A percentile compares a stretch with the other conserved stretches of the same genome.
phyloP scores from a whole-genome alignment of 208 protist species.

The Sergeia podlipaevii region DNA sequence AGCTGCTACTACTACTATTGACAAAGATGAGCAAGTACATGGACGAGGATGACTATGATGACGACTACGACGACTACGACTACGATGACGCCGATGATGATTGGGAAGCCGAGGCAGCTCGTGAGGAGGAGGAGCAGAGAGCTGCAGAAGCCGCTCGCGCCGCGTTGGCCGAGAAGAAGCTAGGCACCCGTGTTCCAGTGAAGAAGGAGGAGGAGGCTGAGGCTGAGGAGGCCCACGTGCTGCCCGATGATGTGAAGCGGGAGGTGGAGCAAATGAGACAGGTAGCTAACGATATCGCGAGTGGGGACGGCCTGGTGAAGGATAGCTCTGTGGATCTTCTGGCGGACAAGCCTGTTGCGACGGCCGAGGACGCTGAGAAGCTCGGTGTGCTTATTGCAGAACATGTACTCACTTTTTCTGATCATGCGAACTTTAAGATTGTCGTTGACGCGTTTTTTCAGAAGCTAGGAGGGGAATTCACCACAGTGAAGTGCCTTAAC shows the following conservation, averaged over 20 bases:
- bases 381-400: conserved; percentile 57
- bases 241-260: conserved; percentile 43
- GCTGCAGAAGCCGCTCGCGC: conserved; percentile 44
- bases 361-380: conserved; percentile 26
- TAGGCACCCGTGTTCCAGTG: conserved; percentile 47
- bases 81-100: conserved; percentile 83
- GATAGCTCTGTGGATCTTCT: conserved; percentile 23
- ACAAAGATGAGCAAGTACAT: conserved; percentile 17
- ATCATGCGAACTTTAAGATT: conserved; percentile 36
- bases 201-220: conserved; percentile 34
- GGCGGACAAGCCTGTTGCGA: conserved; percentile 31
- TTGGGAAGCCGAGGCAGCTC: conserved; percentile 72
- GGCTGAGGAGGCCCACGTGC: conserved; percentile 28
- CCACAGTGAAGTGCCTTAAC: conserved; percentile 25
- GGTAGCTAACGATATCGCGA: conserved; percentile 42
- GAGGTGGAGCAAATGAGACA: conserved; percentile 54
- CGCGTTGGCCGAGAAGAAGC: conserved; percentile 52
- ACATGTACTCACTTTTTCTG: conserved; percentile 35
- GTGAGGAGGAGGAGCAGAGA: conserved; percentile 53
- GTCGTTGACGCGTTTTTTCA: conserved; percentile 47
- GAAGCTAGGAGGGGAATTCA: conserved; percentile 42
- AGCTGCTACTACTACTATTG: conserved; percentile 7
- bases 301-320: conserved; percentile 21
- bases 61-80: conserved; percentile 29
- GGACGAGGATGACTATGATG: conserved; percentile 30